Conservation (phyloP, 257 asterid species). For the Eustoma russellianum region DNA sequence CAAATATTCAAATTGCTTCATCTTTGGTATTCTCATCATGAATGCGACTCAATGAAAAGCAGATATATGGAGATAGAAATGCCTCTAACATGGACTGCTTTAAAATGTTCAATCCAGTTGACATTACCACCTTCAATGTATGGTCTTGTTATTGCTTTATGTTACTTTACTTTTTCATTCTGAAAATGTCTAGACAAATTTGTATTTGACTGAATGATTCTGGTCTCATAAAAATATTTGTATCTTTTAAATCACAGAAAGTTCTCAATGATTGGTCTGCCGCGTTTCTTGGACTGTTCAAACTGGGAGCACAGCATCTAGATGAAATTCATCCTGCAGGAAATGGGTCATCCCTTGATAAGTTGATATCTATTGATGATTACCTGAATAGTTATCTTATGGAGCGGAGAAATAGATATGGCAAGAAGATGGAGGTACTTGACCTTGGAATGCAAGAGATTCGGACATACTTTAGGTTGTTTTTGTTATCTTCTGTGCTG, state of each 20-base stretch:
- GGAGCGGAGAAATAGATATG: conserved; percentile 75
- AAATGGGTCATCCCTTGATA: conserved; percentile 35
- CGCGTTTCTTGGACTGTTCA: conserved; percentile 73
- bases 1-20: conserved; percentile 3
- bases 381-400: conserved; percentile 73
- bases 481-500: conserved; percentile 83
- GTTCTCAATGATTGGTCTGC: conserved; percentile 94
- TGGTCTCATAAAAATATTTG: not conserved
- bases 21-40: conserved; percentile 7
- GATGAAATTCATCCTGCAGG: conserved; percentile 49
- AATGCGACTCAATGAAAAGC: conserved; percentile 13
- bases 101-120: conserved; percentile 88
- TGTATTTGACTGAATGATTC: no score
- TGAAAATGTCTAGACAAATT: no score
- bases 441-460: conserved; percentile 96
- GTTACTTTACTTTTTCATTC: no score
- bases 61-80: conserved; percentile 85
- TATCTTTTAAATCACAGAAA: conserved; percentile 42
- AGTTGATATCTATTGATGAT: conserved; percentile 79
- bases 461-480: conserved; percentile 78
- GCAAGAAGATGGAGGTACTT: conserved; percentile 84
- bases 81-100: conserved; percentile 92
- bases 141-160: conserved; percentile 6
- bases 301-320: conserved; percentile 46
- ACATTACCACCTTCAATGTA: conserved; percentile 82